These are phyloP conservation scores for Globisporangium emineosum DNA, from an alignment of 352 stramenopile species.

Conservation along the genomic window DNA sequence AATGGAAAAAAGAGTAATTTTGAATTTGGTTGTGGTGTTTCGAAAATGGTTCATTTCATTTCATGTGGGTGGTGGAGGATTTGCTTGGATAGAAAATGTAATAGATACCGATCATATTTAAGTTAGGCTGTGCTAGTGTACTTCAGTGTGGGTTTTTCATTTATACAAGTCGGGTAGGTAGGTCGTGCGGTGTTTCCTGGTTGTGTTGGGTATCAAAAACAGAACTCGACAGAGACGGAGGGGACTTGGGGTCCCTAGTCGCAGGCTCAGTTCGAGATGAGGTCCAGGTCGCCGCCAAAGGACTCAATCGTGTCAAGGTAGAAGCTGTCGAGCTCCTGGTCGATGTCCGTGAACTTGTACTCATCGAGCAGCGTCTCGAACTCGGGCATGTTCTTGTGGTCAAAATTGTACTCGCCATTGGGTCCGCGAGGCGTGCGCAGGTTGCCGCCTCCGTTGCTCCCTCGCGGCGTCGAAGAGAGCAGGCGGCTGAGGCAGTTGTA, in stretches of 20 bases:
- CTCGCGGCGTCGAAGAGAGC: conserved; percentile 4
- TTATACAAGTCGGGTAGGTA: neutral
- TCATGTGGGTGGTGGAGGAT: neutral
- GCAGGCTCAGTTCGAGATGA: conserved; percentile 64
- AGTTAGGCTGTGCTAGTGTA: conserved; percentile 2
- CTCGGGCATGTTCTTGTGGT: conserved; percentile 51
- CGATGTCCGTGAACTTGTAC: conserved; percentile 80
- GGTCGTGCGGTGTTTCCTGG: neutral
- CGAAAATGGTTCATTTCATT: neutral
- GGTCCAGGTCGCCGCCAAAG: conserved; percentile 54
- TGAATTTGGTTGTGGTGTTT: too few species aligned
- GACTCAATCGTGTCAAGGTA: conserved; percentile 73
- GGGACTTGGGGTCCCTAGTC: too few species aligned
- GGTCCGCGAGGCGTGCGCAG: conserved; percentile 25
- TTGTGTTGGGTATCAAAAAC: neutral
- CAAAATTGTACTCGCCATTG: conserved; percentile 31
- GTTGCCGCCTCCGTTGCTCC: conserved; percentile 3
- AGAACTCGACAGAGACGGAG: neutral
- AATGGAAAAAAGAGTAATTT: neutral
- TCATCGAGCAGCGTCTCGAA: conserved; percentile 74
- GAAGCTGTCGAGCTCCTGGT: conserved; percentile 80
- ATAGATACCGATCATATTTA: conserved; percentile 5
- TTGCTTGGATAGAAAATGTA: neutral
- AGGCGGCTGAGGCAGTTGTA: conserved; percentile 11
- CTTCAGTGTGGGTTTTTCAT: neutral